Evolutionary conservation across 2,329 filamentous ascomycete species (phyloP).

Genomic region (Aspergillus phoenicis): DNA sequence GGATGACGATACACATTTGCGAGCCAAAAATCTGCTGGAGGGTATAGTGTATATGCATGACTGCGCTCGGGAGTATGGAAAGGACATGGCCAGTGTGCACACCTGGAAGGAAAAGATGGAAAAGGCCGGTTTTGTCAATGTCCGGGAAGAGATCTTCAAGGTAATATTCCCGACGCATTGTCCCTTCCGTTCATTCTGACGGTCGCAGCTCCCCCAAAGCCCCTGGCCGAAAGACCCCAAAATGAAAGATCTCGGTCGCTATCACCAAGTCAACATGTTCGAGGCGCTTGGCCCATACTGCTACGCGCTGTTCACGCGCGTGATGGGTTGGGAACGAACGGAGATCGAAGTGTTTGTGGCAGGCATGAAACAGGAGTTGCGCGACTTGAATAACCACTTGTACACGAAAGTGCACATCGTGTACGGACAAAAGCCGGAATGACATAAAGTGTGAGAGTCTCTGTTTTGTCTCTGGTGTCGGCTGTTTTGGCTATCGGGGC

Average conservation of each 20-base stretch:
- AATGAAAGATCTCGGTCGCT: slow-evolving; percentile 55
- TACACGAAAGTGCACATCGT: slow-evolving; percentile 37
- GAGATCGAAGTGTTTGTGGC: slow-evolving; percentile 44
- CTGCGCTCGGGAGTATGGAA: slow-evolving; percentile 36
- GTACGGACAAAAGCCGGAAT: slow-evolving; percentile 32
- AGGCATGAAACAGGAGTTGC: slow-evolving; percentile 42
- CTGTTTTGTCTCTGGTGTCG: not conserved
- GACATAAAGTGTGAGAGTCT: not conserved
- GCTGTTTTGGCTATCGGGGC: not conserved
- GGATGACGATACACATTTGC: slow-evolving; percentile 34
- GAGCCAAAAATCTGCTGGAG: slow-evolving; percentile 28
- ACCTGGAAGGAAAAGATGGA: slow-evolving; percentile 48
- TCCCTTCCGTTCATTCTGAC: not conserved
- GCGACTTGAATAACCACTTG: slow-evolving; percentile 40
- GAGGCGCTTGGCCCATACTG: slow-evolving; percentile 40
- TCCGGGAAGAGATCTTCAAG: slow-evolving; percentile 52
- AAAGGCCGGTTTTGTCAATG: slow-evolving; percentile 57
- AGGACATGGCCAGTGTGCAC: slow-evolving; percentile 34
- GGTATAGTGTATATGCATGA: slow-evolving; percentile 33
- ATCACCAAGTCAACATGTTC: slow-evolving; percentile 39
- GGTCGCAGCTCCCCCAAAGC: slow-evolving; percentile 51
- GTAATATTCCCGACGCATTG: slow-evolving; percentile 16
- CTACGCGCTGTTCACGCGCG: slow-evolving; percentile 42
- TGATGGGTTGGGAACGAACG: slow-evolving; percentile 40
- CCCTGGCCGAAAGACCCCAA: slow-evolving; percentile 56